Percentiles rank a stretch among this genome's conserved stretches.
These are phyloP conservation scores for Ceratorhiza oryzae-sativae DNA, from an alignment of 1,284 basidiomycete genomes.

Conservation along the genomic window DNA sequence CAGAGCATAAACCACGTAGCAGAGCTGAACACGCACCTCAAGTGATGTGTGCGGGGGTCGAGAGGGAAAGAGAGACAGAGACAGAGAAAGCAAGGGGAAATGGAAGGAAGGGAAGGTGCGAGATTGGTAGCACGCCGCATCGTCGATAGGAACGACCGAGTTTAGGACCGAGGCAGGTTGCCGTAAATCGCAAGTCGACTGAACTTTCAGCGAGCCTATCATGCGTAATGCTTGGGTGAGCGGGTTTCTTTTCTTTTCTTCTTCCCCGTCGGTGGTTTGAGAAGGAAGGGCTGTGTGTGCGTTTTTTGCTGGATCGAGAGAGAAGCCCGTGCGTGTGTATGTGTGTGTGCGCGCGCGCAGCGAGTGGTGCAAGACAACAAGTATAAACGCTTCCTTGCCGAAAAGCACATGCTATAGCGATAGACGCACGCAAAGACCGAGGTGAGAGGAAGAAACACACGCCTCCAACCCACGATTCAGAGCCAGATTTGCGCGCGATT, in stretches of 20 bases:
- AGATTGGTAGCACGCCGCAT: neutral
- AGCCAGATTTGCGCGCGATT: neutral
- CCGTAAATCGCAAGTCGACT: neutral
- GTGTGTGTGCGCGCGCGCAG: neutral
- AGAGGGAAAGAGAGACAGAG: neutral
- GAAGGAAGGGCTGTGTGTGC: neutral
- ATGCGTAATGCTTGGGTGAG: conserved; percentile 33
- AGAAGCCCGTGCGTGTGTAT: neutral
- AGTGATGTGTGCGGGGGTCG: neutral
- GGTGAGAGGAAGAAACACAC: neutral
- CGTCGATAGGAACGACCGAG: neutral
- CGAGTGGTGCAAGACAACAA: neutral
- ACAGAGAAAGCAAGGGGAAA: neutral
- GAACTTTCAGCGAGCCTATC: neutral
- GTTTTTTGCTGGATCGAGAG: neutral
- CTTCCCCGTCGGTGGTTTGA: neutral
- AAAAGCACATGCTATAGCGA: neutral
- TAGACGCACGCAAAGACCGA: neutral
- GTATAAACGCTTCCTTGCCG: neutral
- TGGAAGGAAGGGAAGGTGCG: neutral
- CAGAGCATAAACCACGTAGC: neutral
- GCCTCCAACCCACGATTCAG: neutral
- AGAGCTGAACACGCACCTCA: conserved; percentile 1
- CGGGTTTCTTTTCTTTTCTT: neutral
- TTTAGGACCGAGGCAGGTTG: neutral